A percentile compares a stretch with the other conserved stretches of the same genome.
These are phyloP conservation scores for Mollisiaceae sp. DNA, from an alignment of 2,329 filamentous ascomycete genomes.

Conservation along the genomic window DNA sequence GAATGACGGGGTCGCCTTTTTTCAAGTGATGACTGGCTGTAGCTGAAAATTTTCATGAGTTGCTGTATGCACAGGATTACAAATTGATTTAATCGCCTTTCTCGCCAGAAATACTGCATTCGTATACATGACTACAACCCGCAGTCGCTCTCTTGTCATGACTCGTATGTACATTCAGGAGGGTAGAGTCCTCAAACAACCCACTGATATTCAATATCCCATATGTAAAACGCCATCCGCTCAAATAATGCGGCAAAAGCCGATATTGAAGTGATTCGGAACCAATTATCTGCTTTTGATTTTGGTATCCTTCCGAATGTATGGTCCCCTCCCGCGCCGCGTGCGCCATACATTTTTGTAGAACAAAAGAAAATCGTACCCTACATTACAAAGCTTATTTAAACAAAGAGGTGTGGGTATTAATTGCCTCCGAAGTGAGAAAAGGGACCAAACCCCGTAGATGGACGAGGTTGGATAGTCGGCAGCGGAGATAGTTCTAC, in stretches of 20 bases:
- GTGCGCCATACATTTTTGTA: constrained; percentile 3
- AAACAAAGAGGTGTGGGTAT: constrained; percentile 5
- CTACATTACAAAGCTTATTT: background rate
- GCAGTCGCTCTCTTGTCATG: background rate
- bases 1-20: too few relatives aligned
- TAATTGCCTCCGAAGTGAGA: background rate
- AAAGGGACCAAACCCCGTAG: too few relatives aligned
- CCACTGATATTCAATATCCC: background rate
- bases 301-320: constrained; percentile 8
- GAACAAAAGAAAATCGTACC: constrained; percentile 8
- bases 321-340: background rate
- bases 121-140: background rate
- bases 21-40: too few relatives aligned
- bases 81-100: background rate
- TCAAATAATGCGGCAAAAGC: constrained; percentile 1
- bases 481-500: too few relatives aligned
- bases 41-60: too few relatives aligned
- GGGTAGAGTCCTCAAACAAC: background rate
- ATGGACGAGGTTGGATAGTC: too few relatives aligned
- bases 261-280: constrained; percentile 1
- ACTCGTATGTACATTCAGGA: constrained; percentile 6
- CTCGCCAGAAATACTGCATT: background rate
- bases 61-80: too few relatives aligned
- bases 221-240: background rate
- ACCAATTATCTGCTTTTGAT: background rate